Percentiles rank a stretch among this genome's conserved stretches.
phyloP scores from a whole-genome alignment of 768 basidiomycete species.

The Boletus reticuloceps region DNA sequence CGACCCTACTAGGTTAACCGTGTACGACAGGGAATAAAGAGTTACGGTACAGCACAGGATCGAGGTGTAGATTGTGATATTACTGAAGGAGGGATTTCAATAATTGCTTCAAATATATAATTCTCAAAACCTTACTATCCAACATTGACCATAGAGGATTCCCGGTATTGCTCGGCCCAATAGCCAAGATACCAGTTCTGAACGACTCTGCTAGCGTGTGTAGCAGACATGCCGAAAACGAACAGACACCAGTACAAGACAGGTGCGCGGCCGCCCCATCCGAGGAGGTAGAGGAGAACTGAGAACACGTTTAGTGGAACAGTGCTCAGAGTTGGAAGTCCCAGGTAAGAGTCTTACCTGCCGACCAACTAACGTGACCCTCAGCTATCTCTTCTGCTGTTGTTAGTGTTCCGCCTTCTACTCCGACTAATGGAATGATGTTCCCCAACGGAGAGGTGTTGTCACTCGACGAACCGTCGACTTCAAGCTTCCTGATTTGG shows the following conservation, averaged over 20 bases:
- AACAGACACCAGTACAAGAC: conserved; percentile 32
- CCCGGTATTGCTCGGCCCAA: conserved; percentile 25
- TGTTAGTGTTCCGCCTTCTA: conserved; percentile 4
- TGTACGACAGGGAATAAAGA: conserved; percentile 33
- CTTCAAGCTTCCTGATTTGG: not conserved
- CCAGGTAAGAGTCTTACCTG: conserved; percentile 9
- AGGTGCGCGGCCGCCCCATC: conserved; percentile 19
- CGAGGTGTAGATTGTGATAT: conserved; percentile 43
- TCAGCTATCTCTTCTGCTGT: conserved; percentile 16
- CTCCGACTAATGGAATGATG: conserved; percentile 9
- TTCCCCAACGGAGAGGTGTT: conserved; percentile 24
- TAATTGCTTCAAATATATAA: not conserved
- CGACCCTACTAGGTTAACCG: conserved; percentile 43
- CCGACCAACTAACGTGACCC: conserved; percentile 10
- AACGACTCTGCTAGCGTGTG: conserved; percentile 16
- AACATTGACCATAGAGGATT: conserved; percentile 31
- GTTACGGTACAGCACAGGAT: conserved; percentile 32
- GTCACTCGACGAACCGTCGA: not conserved
- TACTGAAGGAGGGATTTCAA: conserved; percentile 33
- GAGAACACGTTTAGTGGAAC: not conserved
- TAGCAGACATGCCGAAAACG: conserved; percentile 16
- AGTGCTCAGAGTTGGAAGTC: not conserved
- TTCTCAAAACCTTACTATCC: conserved; percentile 25
- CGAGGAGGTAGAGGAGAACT: conserved; percentile 16
- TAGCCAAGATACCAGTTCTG: conserved; percentile 42